These are phyloP conservation scores for Suhomyces xylopsoci DNA, from an alignment of 805 yeast genomes.

Conservation along the genomic window DNA sequence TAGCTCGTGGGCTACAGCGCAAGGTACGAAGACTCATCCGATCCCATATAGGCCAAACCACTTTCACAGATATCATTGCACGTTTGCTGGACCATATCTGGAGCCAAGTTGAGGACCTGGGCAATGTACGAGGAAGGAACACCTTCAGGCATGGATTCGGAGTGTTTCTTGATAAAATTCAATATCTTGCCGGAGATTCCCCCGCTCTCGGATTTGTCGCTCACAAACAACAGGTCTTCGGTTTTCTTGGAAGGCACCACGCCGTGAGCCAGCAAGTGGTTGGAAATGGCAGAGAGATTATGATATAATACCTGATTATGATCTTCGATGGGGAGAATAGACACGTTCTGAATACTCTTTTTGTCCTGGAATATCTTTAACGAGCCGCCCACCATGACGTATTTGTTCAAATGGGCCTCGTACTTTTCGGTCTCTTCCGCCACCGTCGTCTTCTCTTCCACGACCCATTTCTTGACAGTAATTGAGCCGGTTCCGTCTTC, in stretches of 20 bases:
- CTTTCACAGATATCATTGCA: slow-evolving; percentile 59
- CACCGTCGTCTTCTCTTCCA: slow-evolving; percentile 29
- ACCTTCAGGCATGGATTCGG: slow-evolving; percentile 67
- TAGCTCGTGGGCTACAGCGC: background rate
- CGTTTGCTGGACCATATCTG: slow-evolving; percentile 46
- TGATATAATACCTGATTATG: slow-evolving; percentile 70
- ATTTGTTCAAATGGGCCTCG: slow-evolving; percentile 46
- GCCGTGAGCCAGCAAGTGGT: slow-evolving; percentile 54
- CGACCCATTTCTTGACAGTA: slow-evolving; percentile 61
- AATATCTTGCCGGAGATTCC: slow-evolving; percentile 43
- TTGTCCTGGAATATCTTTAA: slow-evolving; percentile 58
- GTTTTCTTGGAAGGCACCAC: slow-evolving; percentile 17
- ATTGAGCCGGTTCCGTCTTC: slow-evolving; percentile 73
- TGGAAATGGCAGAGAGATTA: slow-evolving; percentile 58
- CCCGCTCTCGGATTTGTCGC: slow-evolving; percentile 15
- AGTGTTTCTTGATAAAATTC: slow-evolving; percentile 46
- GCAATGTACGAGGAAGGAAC: slow-evolving; percentile 65
- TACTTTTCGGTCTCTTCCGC: slow-evolving; percentile 30
- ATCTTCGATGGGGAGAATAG: slow-evolving; percentile 54
- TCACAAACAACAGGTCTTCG: slow-evolving; percentile 26
- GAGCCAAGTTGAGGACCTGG: slow-evolving; percentile 50
- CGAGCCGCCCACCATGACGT: slow-evolving; percentile 53
- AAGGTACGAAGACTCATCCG: slow-evolving; percentile 47
- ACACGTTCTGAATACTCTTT: slow-evolving; percentile 62
- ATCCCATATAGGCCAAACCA: slow-evolving; percentile 67